A percentile compares a stretch with the other conserved stretches of the same genome.
phyloP scores from a whole-genome alignment of 805 yeast species.

The Hanseniaspora singularis region DNA sequence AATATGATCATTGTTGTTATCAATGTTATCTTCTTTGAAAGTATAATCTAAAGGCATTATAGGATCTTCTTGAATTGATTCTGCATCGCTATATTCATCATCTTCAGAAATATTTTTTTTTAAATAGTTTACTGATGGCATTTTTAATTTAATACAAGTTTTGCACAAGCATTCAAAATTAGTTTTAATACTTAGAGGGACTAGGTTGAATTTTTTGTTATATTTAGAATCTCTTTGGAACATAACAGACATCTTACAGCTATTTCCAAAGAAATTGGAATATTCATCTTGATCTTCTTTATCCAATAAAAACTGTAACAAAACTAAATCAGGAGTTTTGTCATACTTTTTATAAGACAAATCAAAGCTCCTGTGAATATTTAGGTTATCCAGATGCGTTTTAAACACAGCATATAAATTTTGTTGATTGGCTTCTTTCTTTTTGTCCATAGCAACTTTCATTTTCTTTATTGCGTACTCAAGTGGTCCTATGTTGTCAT shows the following conservation, averaged over 20 bases:
- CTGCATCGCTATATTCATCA: no score
- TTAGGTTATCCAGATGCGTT: neutral
- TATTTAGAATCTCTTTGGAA: constrained; percentile 2
- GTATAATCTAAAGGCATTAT: no score
- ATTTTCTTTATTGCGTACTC: no score
- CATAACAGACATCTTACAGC: neutral
- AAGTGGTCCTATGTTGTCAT: no score
- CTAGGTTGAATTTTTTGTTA: neutral
- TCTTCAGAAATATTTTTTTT: no score
- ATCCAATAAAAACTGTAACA: neutral
- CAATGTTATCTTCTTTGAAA: no score
- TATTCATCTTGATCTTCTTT: neutral
- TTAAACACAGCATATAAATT: neutral
- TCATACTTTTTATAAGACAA: neutral
- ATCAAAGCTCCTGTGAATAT: neutral
- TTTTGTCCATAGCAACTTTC: no score
- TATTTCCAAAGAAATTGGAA: constrained; percentile 2
- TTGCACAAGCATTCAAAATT: constrained; percentile 11
- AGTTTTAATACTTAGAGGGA: neutral
- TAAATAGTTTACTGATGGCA: neutral
- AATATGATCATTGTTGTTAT: no score
- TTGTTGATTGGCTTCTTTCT: no score
- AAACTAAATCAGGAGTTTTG: neutral
- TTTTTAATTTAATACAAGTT: constrained; percentile 1
- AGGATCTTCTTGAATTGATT: no score